Percentiles rank a stretch among this genome's conserved stretches.
phyloP scores from a whole-genome alignment of 208 protist genomes.

The Leptomonas pyrrhocoris region DNA sequence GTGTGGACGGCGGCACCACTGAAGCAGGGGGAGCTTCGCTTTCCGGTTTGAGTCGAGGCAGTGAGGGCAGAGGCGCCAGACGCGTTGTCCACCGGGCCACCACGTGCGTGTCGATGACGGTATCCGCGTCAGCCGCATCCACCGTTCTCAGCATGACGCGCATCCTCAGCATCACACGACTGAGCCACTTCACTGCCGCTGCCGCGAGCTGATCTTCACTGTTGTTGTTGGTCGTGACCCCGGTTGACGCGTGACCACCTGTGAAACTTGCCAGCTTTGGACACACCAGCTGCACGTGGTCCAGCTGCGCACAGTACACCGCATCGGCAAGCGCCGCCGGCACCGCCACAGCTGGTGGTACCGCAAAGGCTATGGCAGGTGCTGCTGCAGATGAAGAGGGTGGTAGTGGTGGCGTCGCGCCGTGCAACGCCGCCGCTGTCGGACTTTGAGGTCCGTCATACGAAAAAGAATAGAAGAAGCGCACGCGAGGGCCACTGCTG shows the following conservation, averaged over 20 bases:
- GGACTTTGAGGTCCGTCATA: slow-evolving; percentile 23
- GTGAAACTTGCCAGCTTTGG: not conserved
- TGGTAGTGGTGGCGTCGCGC: not conserved
- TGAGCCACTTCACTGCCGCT: slow-evolving; percentile 13
- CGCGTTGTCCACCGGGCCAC: slow-evolving; percentile 27
- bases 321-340: slow-evolving; percentile 11
- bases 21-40: not conserved
- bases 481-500: slow-evolving; percentile 9
- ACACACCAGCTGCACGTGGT: slow-evolving; percentile 17
- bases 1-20: not conserved
- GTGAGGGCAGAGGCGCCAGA: slow-evolving; percentile 15
- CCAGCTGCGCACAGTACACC: slow-evolving; percentile 29
- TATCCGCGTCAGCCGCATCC: not conserved
- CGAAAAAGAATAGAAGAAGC: slow-evolving; percentile 21
- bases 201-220: not conserved
- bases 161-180: slow-evolving; percentile 16
- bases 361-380: not conserved
- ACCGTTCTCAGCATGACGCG: slow-evolving; percentile 16
- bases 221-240: not conserved
- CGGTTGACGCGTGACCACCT: not conserved
- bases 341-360: not conserved
- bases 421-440: not conserved
- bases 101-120: not conserved
- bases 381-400: too few species aligned
- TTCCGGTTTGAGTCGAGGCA: not conserved